Base-by-base conservation (phyloP, 2,329 filamentous ascomycete genomes). In the Emericellopsis cladophorae region DNA sequence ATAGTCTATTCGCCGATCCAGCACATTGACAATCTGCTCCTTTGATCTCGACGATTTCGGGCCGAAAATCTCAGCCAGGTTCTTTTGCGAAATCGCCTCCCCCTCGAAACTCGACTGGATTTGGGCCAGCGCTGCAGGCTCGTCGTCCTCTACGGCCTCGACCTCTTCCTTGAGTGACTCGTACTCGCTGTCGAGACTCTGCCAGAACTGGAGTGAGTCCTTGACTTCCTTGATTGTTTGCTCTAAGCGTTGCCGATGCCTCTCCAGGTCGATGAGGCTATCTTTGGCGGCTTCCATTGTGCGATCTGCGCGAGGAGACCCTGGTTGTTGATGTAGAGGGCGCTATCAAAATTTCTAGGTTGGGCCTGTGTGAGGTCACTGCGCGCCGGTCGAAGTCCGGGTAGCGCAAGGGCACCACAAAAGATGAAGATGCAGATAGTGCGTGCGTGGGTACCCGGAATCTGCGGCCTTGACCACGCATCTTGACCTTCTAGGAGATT, bases 141-240 rank as follows among this genome's bases (percentile, higher is more conserved):
- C 59, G 39, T 66, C 62, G 34, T 66, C 57, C 31, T 68, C 57
- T 22, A 81, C 56, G 4, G 65, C 67, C 40, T 76, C 62, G 24
- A 96, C 74, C 52, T 93, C 86, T 56, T 93, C 86, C 56, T 84
- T 88, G 46, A 96, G 70, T 21, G 81, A 77, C 55, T 95, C 86
- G 59, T 96, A 96, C 58, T 96, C 90, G 37, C 84, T 78, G 57
- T 94, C 89, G 76, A 85, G 93, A 41, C 80, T 81, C 48, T 85
- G 83, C 90, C 90, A 98, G 64, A 94, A 82, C 46, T 79, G 78
- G 40, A 96, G 70, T 7, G 84, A 80, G 52, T 82, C 77, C 42
- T 76, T 76, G 16, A 96, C 73, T 56, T 86, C 51, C 23, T 48
- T 46, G 37, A 94, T 73, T 48, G 81, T 87, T 31, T 78, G 73